Percentiles rank a stretch among this genome's conserved stretches.
These are phyloP conservation scores for Pseudomonodictys pantanalensis DNA, from an alignment of 495 filamentous ascomycete genomes.

Conservation along the genomic window DNA sequence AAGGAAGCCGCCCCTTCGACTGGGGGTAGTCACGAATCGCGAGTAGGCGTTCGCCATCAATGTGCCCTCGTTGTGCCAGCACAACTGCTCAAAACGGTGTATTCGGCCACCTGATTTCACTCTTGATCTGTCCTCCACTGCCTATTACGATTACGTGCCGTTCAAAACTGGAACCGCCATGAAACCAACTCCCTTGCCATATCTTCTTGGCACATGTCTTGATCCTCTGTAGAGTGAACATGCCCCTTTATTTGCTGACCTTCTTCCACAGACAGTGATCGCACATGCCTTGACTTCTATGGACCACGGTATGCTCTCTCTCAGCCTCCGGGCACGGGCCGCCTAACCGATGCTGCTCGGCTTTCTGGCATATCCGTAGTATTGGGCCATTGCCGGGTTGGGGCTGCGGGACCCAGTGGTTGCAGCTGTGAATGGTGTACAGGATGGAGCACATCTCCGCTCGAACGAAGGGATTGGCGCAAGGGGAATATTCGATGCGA, in stretches of 20 bases:
- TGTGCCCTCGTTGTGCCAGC: too few species aligned
- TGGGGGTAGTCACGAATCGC: too few species aligned
- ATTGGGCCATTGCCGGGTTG: slow-evolving; percentile 22
- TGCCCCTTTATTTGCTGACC: slow-evolving; percentile 6
- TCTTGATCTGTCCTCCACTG: too few species aligned
- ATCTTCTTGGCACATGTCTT: neutral
- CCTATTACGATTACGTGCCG: too few species aligned
- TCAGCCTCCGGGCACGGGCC: slow-evolving; percentile 6
- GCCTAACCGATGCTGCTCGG: slow-evolving; percentile 10
- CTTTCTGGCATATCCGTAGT: slow-evolving; percentile 15
- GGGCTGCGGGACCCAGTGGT: slow-evolving; percentile 28
- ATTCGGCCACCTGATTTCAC: too few species aligned
- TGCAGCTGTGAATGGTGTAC: slow-evolving; percentile 24
- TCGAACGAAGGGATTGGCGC: too few species aligned
- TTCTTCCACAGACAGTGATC: slow-evolving; percentile 26
- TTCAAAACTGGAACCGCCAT: too few species aligned
- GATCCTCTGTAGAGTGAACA: neutral
- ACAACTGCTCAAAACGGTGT: too few species aligned
- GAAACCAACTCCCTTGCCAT: neutral
- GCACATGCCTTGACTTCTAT: slow-evolving; percentile 25
- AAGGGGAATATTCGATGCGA: too few species aligned
- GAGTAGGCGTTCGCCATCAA: too few species aligned
- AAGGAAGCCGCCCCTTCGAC: too few species aligned
- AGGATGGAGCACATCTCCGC: slow-evolving; percentile 29
- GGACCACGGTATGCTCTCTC: slow-evolving; percentile 14